Evolutionary conservation across 139 green algal genomes (phyloP), one percentile per base, ranked within the genome.

Genomic region (Desmodesmus armatus): DNA sequence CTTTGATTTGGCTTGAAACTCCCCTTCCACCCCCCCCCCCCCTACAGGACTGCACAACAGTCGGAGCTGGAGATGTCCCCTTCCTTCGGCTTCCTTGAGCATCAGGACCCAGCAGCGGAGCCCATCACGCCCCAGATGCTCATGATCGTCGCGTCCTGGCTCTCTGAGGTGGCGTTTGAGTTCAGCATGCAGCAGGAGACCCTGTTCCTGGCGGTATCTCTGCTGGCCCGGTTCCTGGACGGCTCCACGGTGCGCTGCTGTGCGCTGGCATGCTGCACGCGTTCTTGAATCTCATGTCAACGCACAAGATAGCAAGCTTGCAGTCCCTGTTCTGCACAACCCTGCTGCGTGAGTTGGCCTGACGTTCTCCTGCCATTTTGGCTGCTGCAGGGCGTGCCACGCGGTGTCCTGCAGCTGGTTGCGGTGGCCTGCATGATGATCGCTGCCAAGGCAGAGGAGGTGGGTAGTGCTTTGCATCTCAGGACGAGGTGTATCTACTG

Each of bases 381-480:
- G 13, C 19, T 60, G 41, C 27, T 25, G 76, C 85, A 89, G 87
- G 89, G 62, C 21, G 80, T 94, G 15, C 86, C 89, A 5, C 73
- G 82, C 41, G 88, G 62, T 66, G 72, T 91, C 40, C 85, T 94
- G 58, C 92, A 94, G 84, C 91, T 95, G 7, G 78, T 92, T 2
- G 86, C 83, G 13, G 88, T 92, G 15, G 91, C 91, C 13, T 88
- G 79, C 75, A 87, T 95, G 65, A 77, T 92, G 5, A 31, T 93
- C n/a, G 92, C 92, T 5, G 67, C 84, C 71, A 95, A 95, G 87
- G 85, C 92, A 37, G 91, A 95, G 44, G 92, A 95, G 80, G 90
- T 93, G 73, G 17, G 83, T 21, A 27, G 67, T n/a, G n/a, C n/a
- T n/a, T n/a, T n/a, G n/a, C n/a, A n/a, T n/a, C n/a, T n/a, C n/a